Base-by-base conservation (phyloP, 2,329 filamentous ascomycete genomes). In the Xylaria sp. region DNA sequence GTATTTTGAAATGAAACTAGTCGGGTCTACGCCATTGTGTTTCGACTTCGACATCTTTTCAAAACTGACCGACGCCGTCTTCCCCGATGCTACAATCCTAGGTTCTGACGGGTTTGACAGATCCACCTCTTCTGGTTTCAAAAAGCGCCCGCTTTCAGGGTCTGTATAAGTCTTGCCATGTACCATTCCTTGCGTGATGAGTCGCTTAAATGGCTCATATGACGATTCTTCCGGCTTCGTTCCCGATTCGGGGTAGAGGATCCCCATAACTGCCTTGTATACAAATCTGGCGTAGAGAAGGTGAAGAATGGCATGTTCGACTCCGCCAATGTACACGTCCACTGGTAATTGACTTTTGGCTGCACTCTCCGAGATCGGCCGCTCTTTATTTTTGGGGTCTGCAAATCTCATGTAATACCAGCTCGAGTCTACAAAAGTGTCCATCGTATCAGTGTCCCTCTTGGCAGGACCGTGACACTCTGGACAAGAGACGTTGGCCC, bases 31-130 rank as follows among this genome's bases (percentile, higher is more conserved):
- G 21, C 92, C 92, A 67, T 96, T 96, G 74, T 94, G 81, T 72
- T 96, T 96, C 65, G 90, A 95, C 74, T 96, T 96, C 38, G 90
- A 94, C 92, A 96, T 96, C 69, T 96, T 96, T 70, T 96, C 91
- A 63, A 83, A 96, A 1, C 84, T 86, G 17, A 91, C 72, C 22
- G 76, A 81, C 1, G 88, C 84, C 0, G 67, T 65, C 44, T 81
- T 73, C 2, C 85, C 83, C 0, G 85, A 89, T 0, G 80, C 78
- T 17, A 78, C 78, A n/a, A 94, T 81, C 49, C 78, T 76, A 1
- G 89, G 89, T 11, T 75, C 73, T 0, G 76, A 73, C 0, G 81
- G 75, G 39, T 82, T 78, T 2, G 76, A 78, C 4, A 87, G 64
- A 59, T 92, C 86, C 13, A 96, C 78, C 69, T 96, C 90, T 16